Evolutionary conservation across 805 yeast genomes (phyloP), one percentile per base, ranked within the genome.

Genomic region (Lachancea kluyveri): DNA sequence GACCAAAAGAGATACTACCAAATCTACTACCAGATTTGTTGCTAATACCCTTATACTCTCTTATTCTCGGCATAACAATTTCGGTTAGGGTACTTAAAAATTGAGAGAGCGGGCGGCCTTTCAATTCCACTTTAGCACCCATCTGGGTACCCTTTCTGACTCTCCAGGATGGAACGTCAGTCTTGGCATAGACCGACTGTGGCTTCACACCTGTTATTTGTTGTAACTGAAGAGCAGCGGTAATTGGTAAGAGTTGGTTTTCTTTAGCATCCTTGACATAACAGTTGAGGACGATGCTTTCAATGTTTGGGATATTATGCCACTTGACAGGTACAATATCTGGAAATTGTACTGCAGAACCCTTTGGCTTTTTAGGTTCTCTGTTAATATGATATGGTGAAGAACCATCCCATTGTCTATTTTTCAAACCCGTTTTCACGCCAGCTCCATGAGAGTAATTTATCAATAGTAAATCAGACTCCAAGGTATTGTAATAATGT

Each of bases 201-300:
- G 96, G 87, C 57, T 86, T 84, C 40, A 70, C 76, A 40, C 95
- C 95, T n/a, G 98, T 90, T 49, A 92, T 82, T 57, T 90, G 97
- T 48, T 92, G 94, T 36, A 92, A 54, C 60, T 83, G 90, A 38
- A 85, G 68, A 31, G 75, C 67, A 8, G 94, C 85, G 20, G 87
- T 71, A 35, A 87, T 72, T 18, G 86, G 84, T 39, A 77, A 66
- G 62, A 86, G 78, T 26, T 77, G 70, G 47, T 79, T 76, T 36
- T 72, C 77, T 44, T 73, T 74, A 5, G 92, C 85, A 25, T 74
- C 77, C 45, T 73, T 76, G 28, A 75, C 90, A 51, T 74, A 90
- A 48, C 94, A 75, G 58, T 83, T 84, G 48, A 92, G 64, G 23
- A 73, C 67, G 25, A 94, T 69, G n/a, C 73, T 66, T 34, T 71